Conservation (phyloP, 2,329 filamentous ascomycete genomes). For the Neonectria sp. region DNA sequence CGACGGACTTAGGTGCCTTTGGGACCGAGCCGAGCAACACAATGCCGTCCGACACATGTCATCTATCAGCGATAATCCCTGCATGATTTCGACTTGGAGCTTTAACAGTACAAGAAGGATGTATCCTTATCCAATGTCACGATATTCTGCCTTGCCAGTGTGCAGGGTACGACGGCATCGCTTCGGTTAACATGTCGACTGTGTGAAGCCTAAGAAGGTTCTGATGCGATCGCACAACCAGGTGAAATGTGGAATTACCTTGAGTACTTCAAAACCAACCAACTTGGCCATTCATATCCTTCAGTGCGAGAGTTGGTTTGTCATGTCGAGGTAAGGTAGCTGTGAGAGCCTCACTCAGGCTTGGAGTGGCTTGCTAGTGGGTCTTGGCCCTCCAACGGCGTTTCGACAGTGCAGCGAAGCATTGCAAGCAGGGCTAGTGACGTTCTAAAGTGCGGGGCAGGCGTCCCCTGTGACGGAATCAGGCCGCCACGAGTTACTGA, state of each 20-base stretch:
- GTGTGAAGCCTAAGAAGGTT: not conserved
- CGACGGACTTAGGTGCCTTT: not conserved
- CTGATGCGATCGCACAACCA: not conserved
- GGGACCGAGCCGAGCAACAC: not conserved
- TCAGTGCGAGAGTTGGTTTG: too few species aligned
- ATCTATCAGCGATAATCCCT: not conserved
- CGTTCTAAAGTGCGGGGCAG: conserved; percentile 24
- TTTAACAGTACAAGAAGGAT: not conserved
- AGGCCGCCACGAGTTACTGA: conserved; percentile 9
- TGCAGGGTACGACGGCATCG: not conserved
- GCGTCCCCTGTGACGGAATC: conserved; percentile 3
- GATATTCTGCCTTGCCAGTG: too few species aligned
- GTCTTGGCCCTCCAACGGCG: conserved; percentile 8
- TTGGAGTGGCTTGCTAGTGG: not conserved
- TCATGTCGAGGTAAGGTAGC: not conserved
- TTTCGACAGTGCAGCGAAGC: conserved; percentile 11
- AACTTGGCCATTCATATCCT: not conserved
- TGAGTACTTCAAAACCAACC: not conserved
- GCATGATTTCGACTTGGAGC: not conserved
- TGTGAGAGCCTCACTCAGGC: not conserved
- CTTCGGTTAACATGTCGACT: not conserved
- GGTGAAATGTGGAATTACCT: not conserved
- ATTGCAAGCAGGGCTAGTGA: conserved; percentile 5
- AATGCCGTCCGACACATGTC: not conserved
- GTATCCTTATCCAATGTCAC: not conserved